phyloP scores from a whole-genome alignment of 345 rosid genomes.

The Odontarrhena argentea region DNA sequence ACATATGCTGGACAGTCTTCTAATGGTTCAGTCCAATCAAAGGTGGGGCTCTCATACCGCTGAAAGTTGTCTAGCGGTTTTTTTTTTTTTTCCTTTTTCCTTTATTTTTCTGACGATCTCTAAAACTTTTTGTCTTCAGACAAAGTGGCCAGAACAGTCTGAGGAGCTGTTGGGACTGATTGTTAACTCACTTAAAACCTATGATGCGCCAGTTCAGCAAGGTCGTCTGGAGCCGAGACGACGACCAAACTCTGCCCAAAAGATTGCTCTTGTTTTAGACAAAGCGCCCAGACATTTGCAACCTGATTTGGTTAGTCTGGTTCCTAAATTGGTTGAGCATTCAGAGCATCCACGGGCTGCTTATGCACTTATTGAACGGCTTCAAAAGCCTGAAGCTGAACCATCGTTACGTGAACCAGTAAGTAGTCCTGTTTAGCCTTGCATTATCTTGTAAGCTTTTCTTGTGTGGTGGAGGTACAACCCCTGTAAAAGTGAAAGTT shows the following conservation, averaged over 20 bases:
- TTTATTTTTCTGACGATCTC: constrained; percentile 29
- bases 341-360: constrained; percentile 96
- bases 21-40: constrained; percentile 66
- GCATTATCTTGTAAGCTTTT: constrained; percentile 9
- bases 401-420: constrained; percentile 80
- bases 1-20: constrained; percentile 59
- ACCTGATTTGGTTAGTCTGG: constrained; percentile 82
- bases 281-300: constrained; percentile 95
- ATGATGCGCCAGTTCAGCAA: constrained; percentile 93
- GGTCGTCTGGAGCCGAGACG: constrained; percentile 95
- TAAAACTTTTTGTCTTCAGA: constrained; percentile 51
- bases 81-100: background rate
- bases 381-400: constrained; percentile 86
- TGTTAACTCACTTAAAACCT: constrained; percentile 90
- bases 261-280: constrained; percentile 89
- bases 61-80: background rate
- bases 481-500: constrained; percentile 17
- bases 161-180: constrained; percentile 98
- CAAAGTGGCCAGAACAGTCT: constrained; percentile 98
- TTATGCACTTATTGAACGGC: constrained; percentile 79
- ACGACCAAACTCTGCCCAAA: constrained; percentile 92
- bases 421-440: constrained; percentile 45
- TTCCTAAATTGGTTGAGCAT: constrained; percentile 97
- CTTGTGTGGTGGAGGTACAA: constrained; percentile 25
- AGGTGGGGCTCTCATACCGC: constrained; percentile 51